A percentile compares a stretch with the other conserved stretches of the same genome.
Conservation (phyloP, 768 basidiomycete species). For the Auriculariales sp. region DNA sequence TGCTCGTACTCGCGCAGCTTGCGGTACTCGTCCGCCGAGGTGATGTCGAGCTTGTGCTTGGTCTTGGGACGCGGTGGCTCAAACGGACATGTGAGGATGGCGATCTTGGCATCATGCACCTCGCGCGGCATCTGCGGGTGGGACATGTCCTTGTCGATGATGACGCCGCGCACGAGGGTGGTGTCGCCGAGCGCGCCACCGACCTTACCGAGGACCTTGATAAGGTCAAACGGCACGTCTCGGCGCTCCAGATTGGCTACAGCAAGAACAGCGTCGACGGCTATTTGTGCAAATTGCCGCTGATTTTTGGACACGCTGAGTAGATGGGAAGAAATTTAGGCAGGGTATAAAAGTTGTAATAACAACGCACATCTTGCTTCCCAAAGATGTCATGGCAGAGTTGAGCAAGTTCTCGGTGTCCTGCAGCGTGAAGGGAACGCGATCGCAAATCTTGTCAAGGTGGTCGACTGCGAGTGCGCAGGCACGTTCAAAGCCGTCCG, state of each 20-base stretch:
- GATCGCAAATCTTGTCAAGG: slow-evolving; percentile 82
- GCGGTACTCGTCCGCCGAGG: slow-evolving; percentile 90
- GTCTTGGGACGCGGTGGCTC: slow-evolving; percentile 99
- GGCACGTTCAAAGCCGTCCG: slow-evolving; percentile 95
- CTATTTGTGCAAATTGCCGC: slow-evolving; percentile 90
- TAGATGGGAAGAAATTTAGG: not conserved
- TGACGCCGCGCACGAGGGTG: slow-evolving; percentile 87
- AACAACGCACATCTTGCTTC: slow-evolving; percentile 88
- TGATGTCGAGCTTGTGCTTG: slow-evolving; percentile 97
- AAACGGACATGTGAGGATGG: slow-evolving; percentile 97
- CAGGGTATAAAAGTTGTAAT: not conserved
- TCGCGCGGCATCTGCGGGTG: slow-evolving; percentile 93
- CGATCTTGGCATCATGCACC: slow-evolving; percentile 80
- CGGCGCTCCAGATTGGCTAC: slow-evolving; percentile 91
- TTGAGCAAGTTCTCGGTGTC: slow-evolving; percentile 83
- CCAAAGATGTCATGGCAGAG: slow-evolving; percentile 90
- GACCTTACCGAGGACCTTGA: slow-evolving; percentile 98
- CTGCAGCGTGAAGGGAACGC: slow-evolving; percentile 66
- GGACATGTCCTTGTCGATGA: slow-evolving; percentile 99
- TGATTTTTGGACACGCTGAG: slow-evolving; percentile 91
- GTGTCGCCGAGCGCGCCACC: slow-evolving; percentile 95
- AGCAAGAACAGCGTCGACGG: slow-evolving; percentile 88
- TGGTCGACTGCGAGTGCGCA: slow-evolving; percentile 83
- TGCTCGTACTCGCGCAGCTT: slow-evolving; percentile 90
- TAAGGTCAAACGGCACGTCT: slow-evolving; percentile 94